Conservation (phyloP, 1,139 yeast species). For the Yamadazyma dushanensis region DNA sequence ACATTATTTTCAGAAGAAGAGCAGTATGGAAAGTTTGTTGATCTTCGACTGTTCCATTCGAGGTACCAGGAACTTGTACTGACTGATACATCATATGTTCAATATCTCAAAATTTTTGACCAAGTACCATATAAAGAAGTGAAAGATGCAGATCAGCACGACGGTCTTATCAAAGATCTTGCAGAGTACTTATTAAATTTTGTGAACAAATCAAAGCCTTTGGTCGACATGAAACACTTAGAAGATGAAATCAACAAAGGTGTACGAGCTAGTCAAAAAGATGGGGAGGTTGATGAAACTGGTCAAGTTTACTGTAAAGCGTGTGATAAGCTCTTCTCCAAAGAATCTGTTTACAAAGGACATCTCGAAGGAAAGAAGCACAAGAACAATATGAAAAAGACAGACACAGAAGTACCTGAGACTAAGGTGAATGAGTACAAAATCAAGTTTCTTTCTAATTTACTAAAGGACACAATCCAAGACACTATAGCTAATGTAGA, state of each 20-base stretch:
- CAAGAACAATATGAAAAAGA: constrained; percentile 40
- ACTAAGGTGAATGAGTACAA: constrained; percentile 27
- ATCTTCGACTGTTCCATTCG: constrained; percentile 52
- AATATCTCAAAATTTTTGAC: constrained; percentile 50
- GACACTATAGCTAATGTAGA: constrained; percentile 64
- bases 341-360: constrained; percentile 61
- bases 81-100: constrained; percentile 41
- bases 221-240: constrained; percentile 23
- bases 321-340: constrained; percentile 66
- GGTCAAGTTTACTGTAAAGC: constrained; percentile 56
- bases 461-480: constrained; percentile 37
- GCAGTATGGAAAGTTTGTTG: constrained; percentile 62
- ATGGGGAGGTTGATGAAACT: constrained; percentile 16
- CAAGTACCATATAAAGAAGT: constrained; percentile 32
- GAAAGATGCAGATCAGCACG: constrained; percentile 34
- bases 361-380: constrained; percentile 83
- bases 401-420: constrained; percentile 1
- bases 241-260: not conserved
- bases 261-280: constrained; percentile 7
- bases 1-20: constrained; percentile 59
- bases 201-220: constrained; percentile 50
- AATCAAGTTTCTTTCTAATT: constrained; percentile 31
- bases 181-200: constrained; percentile 47
- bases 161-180: constrained; percentile 31
- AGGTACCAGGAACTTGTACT: constrained; percentile 49